These are phyloP conservation scores for Cephaloascus albidus DNA, from an alignment of 805 yeast species.

Conservation along the genomic window DNA sequence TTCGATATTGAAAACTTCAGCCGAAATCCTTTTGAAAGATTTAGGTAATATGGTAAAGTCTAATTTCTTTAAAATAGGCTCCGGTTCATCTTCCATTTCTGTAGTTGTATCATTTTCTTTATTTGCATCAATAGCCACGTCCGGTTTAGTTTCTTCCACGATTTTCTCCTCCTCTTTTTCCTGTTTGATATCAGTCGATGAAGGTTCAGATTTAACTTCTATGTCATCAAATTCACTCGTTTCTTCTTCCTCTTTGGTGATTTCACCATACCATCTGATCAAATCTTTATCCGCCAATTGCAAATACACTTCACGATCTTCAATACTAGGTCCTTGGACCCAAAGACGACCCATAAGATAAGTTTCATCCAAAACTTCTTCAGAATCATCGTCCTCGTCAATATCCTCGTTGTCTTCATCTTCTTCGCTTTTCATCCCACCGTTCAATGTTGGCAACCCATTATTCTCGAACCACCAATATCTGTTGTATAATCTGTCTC, in stretches of 20 bases:
- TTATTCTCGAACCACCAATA: constrained; percentile 94
- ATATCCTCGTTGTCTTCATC: constrained; percentile 28
- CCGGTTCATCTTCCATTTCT: constrained; percentile 10
- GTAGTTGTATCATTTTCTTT: constrained; percentile 12
- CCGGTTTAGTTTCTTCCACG: constrained; percentile 2
- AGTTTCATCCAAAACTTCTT: constrained; percentile 39
- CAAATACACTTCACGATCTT: constrained; percentile 22
- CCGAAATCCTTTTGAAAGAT: constrained; percentile 10
- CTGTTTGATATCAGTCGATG: neutral
- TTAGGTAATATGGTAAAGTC: constrained; percentile 7
- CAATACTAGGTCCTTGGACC: constrained; percentile 79
- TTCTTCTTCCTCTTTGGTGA: constrained; percentile 1
- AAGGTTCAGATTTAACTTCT: neutral
- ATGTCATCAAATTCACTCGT: neutral
- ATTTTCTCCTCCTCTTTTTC: neutral
- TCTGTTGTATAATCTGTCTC: constrained; percentile 74
- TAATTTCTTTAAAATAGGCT: constrained; percentile 9
- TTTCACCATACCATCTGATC: constrained; percentile 1
- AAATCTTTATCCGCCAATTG: constrained; percentile 3
- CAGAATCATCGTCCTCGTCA: constrained; percentile 32
- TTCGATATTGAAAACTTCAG: constrained; percentile 9
- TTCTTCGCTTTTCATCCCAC: constrained; percentile 28
- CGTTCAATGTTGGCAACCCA: constrained; percentile 57
- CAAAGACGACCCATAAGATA: constrained; percentile 79
- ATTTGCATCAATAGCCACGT: too few species aligned